Base-by-base conservation (phyloP, 352 stramenopile species). In the Phytopythium helicoides region DNA sequence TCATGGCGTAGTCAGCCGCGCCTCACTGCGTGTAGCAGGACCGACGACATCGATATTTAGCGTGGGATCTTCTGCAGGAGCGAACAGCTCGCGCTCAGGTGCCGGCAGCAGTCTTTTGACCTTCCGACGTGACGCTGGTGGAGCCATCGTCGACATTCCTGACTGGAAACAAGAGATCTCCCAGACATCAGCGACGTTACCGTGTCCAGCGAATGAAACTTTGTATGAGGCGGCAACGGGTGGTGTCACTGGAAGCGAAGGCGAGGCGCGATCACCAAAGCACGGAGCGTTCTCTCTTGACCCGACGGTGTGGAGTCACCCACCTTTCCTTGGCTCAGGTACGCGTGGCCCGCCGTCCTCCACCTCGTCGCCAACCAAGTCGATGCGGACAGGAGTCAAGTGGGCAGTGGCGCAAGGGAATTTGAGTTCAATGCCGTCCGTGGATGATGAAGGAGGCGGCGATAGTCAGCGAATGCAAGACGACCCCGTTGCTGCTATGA, bases 41-140 rank as follows among this genome's bases (percentile, higher is more conserved):
- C 74, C 79, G 22, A 77, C 65, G 21, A 82, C 72, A 9, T 89
- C 79, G 4, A 89, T 89, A 47, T 90, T 90, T 58, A 90, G 80
- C 50, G 46, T 88, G 1, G 74, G 74, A 9, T 80, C 76, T 19
- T 72, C 67, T 3, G 49, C 78, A 19, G 69, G 69, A 15, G 73
- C 68, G 40, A 51, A 38, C 16, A 83, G 68, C 40, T 73, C 72
- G 11, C 64, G 64, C 3, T 83, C 72, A 15, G 28, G 52, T 0
- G 11, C 31, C 15, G 42, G 42, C 7, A 81, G 66, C 25, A 63
- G 64, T 12, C 53, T 86, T 8, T 51, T 81, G 46, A 81, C 59
- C 41, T 71, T 86, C 52, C 71, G 75, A 40, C 68, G 74, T 33
- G 71, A 83, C 41, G 73, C 64, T 10, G 60, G 70, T 11, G 71